Conservation (phyloP, 495 filamentous ascomycete genomes). For the Bathelium albidoporum region DNA sequence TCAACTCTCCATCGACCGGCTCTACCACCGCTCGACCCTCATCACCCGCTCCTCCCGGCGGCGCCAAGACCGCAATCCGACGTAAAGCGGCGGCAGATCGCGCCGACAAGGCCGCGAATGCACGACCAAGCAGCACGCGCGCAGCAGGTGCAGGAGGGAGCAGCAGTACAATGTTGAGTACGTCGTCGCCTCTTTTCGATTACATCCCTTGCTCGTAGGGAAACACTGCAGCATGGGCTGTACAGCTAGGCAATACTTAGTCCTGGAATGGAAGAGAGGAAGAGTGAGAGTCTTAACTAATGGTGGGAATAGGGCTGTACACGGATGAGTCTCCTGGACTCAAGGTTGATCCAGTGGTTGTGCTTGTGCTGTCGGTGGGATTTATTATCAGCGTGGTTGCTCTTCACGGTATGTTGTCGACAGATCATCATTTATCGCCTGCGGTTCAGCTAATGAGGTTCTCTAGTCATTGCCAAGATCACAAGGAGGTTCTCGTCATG, state of each 20-base stretch:
- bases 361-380: conserved; percentile 83
- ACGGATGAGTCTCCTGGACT: conserved; percentile 94
- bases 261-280: neutral
- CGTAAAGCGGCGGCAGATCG: conserved; percentile 89
- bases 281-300: conserved; percentile 15
- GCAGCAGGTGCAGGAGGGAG: conserved; percentile 92
- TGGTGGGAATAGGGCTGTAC: conserved; percentile 60
- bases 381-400: conserved; percentile 99
- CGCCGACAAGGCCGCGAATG: conserved; percentile 89
- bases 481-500: conserved; percentile 75
- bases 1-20: conserved; percentile 41
- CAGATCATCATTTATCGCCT: neutral
- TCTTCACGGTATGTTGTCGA: conserved; percentile 67
- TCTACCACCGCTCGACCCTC: conserved; percentile 62
- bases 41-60: conserved; percentile 85
- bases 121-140: conserved; percentile 76
- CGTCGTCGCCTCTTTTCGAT: conserved; percentile 24
- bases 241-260: neutral
- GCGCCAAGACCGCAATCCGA: conserved; percentile 87
- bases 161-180: conserved; percentile 94
- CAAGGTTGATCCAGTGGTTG: conserved; percentile 94
- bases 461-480: conserved; percentile 87
- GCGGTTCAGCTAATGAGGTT: conserved; percentile 12
- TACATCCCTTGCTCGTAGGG: neutral
- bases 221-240: neutral